A percentile compares a stretch with the other conserved stretches of the same genome.
phyloP scores from a whole-genome alignment of 2,329 filamentous ascomycete genomes.

The Colletotrichum agaves region DNA sequence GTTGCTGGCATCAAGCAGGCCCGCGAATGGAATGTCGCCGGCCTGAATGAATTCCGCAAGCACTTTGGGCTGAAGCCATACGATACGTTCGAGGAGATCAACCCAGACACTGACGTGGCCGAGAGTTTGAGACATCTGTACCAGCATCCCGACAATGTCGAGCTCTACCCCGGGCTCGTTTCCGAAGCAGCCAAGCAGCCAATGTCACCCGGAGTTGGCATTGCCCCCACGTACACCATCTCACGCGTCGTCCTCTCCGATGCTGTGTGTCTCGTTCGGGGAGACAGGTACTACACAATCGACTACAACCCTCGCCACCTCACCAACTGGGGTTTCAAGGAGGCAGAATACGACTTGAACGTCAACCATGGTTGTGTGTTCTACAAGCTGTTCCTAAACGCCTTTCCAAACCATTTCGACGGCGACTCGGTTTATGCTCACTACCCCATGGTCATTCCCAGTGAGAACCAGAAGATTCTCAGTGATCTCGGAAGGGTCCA shows the following conservation, averaged over 20 bases:
- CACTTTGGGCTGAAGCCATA: constrained; percentile 83
- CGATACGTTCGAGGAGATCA: constrained; percentile 84
- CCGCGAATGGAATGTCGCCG: constrained; percentile 79
- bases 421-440: constrained; percentile 84
- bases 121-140: constrained; percentile 75
- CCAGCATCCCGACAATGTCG: constrained; percentile 81
- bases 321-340: constrained; percentile 86
- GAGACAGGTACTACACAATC: constrained; percentile 82
- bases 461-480: constrained; percentile 78
- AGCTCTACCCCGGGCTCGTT: constrained; percentile 83
- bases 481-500: constrained; percentile 73
- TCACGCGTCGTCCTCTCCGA: constrained; percentile 82
- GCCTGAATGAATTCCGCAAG: constrained; percentile 86
- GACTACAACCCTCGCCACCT: constrained; percentile 79
- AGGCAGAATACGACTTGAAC: constrained; percentile 76
- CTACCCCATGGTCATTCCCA: constrained; percentile 77
- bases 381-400: constrained; percentile 83
- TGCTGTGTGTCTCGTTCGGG: constrained; percentile 80
- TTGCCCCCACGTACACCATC: constrained; percentile 80
- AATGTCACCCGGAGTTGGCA: constrained; percentile 79
- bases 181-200: constrained; percentile 80
- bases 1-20: constrained; percentile 84
- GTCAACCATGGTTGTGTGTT: constrained; percentile 86
- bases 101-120: constrained; percentile 77
- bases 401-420: constrained; percentile 84